Evolutionary conservation across 1,139 yeast species (phyloP), one percentile per base, ranked within the genome.

Genomic region (Eremothecium coryli): DNA sequence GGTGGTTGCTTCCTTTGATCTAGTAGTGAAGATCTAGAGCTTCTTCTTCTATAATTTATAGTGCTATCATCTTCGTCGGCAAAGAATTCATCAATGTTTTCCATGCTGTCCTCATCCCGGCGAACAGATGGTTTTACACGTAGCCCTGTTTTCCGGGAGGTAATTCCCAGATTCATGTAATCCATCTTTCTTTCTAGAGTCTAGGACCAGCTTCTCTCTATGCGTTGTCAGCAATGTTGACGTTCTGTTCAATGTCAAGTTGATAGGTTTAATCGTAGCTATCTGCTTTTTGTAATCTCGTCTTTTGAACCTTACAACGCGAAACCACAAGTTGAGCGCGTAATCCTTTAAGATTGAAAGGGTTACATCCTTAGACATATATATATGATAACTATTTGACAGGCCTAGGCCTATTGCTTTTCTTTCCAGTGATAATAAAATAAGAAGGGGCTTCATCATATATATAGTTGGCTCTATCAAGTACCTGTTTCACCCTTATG

Each of bases 71-170:
- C 55, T 27, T 60, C 68, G 16, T 71, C 76, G 26, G 68, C 68
- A 46, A 82, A 84, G 60, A 80, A 85, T 37, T 77, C 93, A 45
- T 80, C 82, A 26, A 84, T 58, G 48, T 78, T 82, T 51, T 85
- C 95, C 78, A 84, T 73, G 23, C 85, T 80, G 52, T 74, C 70
- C 38, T 71, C 71, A 55, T 82, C 93, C 45, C 73, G 70, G 22
- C 63, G 59, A 29, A 80, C 50, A 55, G 74, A 65, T 37, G 64
- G 54, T 35, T 62, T 65, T 3, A 76, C 74, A 39, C 62, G 62
- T 14, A 76, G 54, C 7, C 84, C 84, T 2, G 82, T 72, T 54
- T 73, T 75, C 14, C 82, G 64, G 32, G 81, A 69, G 54, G 61
- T 65, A 24, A 65, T 53, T 11, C 82, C 82, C 26, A 75, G 58